Base-by-base conservation (phyloP, 768 basidiomycete species). In the Pulveroboletus ravenelii region DNA sequence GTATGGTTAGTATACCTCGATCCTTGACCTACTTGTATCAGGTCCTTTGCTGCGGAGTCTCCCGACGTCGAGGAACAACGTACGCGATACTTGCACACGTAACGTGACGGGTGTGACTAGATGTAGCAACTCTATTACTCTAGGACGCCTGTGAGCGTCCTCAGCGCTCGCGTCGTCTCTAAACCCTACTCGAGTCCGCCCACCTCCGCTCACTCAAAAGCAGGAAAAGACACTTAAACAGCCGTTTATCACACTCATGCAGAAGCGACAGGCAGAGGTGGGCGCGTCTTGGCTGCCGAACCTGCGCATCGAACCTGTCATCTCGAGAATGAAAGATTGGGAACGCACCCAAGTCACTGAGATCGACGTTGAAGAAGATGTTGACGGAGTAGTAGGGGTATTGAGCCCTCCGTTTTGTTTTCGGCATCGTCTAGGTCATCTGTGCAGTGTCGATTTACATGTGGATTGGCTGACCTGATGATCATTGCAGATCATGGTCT, bases 291-390 rank as follows among this genome's bases (percentile, higher is more conserved):
- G 72, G 66, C 79, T 79, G 3, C 54, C 62, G 27, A 80, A 80
- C 46, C 66, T 80, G 41, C 74, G 79, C 34, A 73, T 80, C 34
- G 78, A 81, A 56, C 73, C 76, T 2, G 52, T 72, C 36, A 55
- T 77, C 40, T 66, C 65, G 34, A 72, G 65, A 58, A 65, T n/a
- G 62, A 37, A 66, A 62, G 15, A 74, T 77, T 42, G 67, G 66
- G 35, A 70, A 71, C 20, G 70, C 76, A 0, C 70, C 69, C n/a
- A 66, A 64, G 29, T 69, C 70, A 2, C 53, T 74, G 6, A 59
- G 73, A 42, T 61, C 64, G 36, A 69, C 69, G 49, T 50, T 79
- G 54, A 78, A 72, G 58, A 61, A 61, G 47, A 62, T 77, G 62
- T 43, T 72, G 56, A 72, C 61, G 42, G 71, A 72, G 13, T 13